Percentiles rank a stretch among this genome's conserved stretches.
Conservation (phyloP, 495 filamentous ascomycete genomes). For the Haplographium delicatum region DNA sequence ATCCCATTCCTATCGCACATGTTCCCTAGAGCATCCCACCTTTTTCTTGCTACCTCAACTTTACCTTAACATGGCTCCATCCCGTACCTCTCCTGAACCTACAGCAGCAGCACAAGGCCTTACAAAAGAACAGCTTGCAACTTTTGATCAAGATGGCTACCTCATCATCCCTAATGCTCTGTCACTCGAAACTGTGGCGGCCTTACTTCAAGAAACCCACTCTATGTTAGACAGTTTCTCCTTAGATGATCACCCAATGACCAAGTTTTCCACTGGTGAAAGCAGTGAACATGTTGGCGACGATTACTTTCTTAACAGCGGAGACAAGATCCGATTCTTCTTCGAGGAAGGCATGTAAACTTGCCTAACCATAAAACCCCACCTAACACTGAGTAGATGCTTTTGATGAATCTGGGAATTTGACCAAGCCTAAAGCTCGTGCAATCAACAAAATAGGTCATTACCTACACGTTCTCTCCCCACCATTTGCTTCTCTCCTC, state of each 20-base stretch:
- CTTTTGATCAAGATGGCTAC: constrained; percentile 81
- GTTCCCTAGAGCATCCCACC: background rate
- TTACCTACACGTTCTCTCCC: constrained; percentile 70
- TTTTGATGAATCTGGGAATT: constrained; percentile 50
- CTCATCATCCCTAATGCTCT: constrained; percentile 82
- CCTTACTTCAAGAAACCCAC: constrained; percentile 70
- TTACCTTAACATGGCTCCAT: constrained; percentile 17
- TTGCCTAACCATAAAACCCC: constrained; percentile 5
- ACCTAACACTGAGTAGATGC: constrained; percentile 43
- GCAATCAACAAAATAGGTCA: constrained; percentile 98
- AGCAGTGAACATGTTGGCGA: constrained; percentile 81
- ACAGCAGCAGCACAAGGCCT: constrained; percentile 34
- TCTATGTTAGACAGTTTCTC: constrained; percentile 68
- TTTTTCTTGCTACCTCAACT: background rate
- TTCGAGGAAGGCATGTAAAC: constrained; percentile 68
- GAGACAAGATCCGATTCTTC: constrained; percentile 93
- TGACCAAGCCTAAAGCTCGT: constrained; percentile 69
- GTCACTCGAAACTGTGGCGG: constrained; percentile 50
- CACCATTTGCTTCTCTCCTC: constrained; percentile 60
- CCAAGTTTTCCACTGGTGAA: constrained; percentile 79
- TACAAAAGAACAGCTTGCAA: constrained; percentile 61
- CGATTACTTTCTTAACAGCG: constrained; percentile 84
- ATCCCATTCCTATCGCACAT: background rate
- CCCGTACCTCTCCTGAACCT: constrained; percentile 13
- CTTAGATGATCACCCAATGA: constrained; percentile 80